A percentile compares a stretch with the other conserved stretches of the same genome.
Conservation (phyloP, 441 rosid species). For the Cnidoscolus chayamansa region DNA sequence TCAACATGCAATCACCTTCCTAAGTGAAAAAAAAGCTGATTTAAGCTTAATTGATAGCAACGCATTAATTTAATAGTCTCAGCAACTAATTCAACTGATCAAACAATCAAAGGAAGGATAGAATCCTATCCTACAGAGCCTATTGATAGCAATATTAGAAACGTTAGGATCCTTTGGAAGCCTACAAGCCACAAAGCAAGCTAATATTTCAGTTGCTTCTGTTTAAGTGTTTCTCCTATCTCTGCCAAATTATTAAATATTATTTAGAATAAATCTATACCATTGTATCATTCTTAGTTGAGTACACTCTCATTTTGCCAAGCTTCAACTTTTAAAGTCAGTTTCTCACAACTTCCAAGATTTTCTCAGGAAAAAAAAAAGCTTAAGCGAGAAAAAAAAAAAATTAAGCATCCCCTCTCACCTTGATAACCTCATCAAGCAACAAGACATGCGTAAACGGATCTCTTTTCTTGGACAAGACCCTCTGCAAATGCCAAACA, state of each 20-base stretch:
- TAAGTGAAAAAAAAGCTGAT: conserved; percentile 31
- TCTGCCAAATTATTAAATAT: neutral
- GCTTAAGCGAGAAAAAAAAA: neutral
- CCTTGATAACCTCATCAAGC: conserved; percentile 94
- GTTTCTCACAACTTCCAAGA: neutral
- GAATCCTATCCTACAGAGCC: conserved; percentile 2
- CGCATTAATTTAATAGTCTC: neutral
- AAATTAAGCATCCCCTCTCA: conserved; percentile 21
- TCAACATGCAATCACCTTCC: conserved; percentile 82
- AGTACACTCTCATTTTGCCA: neutral
- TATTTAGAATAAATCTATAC: neutral
- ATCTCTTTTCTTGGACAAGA: conserved; percentile 90
- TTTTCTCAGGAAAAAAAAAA: neutral
- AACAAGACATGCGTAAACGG: conserved; percentile 91
- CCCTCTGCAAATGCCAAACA: conserved; percentile 98
- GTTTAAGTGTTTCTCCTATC: too few relatives aligned
- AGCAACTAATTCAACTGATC: neutral
- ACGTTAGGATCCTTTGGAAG: neutral
- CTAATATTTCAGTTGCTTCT: neutral
- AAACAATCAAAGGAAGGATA: too few relatives aligned
- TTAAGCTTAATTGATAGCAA: conserved; percentile 18
- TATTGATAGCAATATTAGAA: neutral
- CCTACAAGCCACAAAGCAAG: neutral
- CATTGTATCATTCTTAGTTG: neutral
- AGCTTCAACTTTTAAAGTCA: neutral